Conservation (phyloP, 192 early-diverging fungal genomes). For the Thamnidium elegans region DNA sequence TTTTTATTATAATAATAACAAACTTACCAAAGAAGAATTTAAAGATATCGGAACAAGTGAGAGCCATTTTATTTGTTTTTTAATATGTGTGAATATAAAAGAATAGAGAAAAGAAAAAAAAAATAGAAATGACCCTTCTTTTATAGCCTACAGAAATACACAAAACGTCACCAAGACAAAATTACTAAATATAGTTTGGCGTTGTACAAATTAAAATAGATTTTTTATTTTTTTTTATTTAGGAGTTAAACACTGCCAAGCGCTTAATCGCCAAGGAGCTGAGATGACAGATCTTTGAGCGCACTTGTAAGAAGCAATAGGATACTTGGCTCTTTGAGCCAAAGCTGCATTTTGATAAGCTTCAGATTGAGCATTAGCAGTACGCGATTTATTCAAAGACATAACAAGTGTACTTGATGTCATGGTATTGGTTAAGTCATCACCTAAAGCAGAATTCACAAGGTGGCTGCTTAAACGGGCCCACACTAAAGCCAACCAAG, state of each 20-base stretch:
- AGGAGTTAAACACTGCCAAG: constrained; percentile 40
- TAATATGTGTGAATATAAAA: neutral
- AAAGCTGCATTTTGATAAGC: constrained; percentile 41
- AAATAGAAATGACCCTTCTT: no score
- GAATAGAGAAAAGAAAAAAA: neutral
- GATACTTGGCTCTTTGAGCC: constrained; percentile 20
- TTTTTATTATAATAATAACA: no score
- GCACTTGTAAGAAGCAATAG: neutral
- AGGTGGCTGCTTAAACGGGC: constrained; percentile 39
- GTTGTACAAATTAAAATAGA: no score
- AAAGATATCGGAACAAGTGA: constrained; percentile 26
- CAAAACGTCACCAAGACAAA: no score
- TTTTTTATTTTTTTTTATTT: neutral
- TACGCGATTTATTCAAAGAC: constrained; percentile 23
- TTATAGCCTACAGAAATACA: no score
- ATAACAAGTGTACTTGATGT: constrained; percentile 37
- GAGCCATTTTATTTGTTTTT: constrained; percentile 8
- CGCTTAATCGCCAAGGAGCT: constrained; percentile 44
- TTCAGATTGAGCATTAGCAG: constrained; percentile 26
- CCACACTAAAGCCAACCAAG: constrained; percentile 40
- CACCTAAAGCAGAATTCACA: neutral
- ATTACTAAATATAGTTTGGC: no score
- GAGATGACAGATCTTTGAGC: constrained; percentile 44
- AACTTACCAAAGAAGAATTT: constrained; percentile 22
- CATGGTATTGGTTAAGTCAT: constrained; percentile 17